Evolutionary conservation across 495 filamentous ascomycete genomes (phyloP).

Genomic region (Bacidia rubella): DNA sequence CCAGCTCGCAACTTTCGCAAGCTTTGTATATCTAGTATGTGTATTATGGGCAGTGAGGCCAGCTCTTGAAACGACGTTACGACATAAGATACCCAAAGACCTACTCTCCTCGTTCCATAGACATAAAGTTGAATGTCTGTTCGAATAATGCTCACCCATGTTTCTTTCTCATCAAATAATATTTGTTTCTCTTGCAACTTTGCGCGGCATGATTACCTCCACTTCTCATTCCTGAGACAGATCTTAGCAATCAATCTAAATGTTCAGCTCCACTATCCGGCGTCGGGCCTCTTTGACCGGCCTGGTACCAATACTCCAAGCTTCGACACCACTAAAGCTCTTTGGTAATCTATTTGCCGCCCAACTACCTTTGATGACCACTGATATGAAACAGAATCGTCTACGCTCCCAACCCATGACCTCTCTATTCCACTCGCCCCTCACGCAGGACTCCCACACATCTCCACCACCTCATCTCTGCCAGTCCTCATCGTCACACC

Average conservation of each 20-base stretch:
- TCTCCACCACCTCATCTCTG: slow-evolving; percentile 18
- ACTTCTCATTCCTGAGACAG: neutral
- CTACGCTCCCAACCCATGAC: slow-evolving; percentile 38
- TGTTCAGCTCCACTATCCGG: slow-evolving; percentile 45
- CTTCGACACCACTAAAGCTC: slow-evolving; percentile 11
- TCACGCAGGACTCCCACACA: neutral
- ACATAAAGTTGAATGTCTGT: slow-evolving; percentile 1
- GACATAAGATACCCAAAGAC: slow-evolving; percentile 4
- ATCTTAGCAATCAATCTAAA: slow-evolving; percentile 8
- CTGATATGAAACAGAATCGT: slow-evolving; percentile 30
- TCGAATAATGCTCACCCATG: neutral
- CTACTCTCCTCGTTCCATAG: slow-evolving; percentile 13
- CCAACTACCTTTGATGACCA: slow-evolving; percentile 2
- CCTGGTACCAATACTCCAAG: slow-evolving; percentile 30
- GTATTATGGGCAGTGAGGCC: neutral
- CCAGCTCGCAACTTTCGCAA: neutral
- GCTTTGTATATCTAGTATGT: neutral
- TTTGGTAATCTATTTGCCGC: neutral
- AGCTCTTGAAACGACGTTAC: neutral
- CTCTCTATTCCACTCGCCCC: slow-evolving; percentile 36
- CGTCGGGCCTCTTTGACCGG: slow-evolving; percentile 36
- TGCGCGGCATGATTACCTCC: neutral
- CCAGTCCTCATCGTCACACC: slow-evolving; percentile 42
- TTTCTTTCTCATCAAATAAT: neutral
- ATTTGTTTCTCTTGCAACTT: no score